Evolutionary conservation across 768 basidiomycete species (phyloP).

Genomic region (Dentipellis fragilis): DNA sequence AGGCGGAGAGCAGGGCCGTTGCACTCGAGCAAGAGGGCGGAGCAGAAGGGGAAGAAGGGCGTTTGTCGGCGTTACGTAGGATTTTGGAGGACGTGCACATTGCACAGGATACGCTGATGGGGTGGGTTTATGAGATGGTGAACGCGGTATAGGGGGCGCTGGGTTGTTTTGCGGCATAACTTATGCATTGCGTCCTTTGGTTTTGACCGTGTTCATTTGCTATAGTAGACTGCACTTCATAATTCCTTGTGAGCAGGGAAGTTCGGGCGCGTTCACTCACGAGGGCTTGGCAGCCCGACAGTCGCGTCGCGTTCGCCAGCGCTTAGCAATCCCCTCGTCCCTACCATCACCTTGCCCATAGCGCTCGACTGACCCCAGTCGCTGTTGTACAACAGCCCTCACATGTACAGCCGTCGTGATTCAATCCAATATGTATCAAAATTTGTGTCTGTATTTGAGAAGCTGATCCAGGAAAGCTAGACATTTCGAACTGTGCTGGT

Average conservation of each 20-base stretch:
- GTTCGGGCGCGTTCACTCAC: no score
- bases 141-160: slow-evolving; percentile 23
- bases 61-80: slow-evolving; percentile 49
- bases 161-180: neutral
- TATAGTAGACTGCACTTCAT: neutral
- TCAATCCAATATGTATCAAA: neutral
- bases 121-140: slow-evolving; percentile 54
- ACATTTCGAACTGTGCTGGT: neutral
- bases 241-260: no score
- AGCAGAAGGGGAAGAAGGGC: slow-evolving; percentile 62
- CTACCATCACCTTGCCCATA: no score
- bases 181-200: neutral
- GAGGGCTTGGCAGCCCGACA: no score
- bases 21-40: slow-evolving; percentile 54
- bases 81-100: slow-evolving; percentile 58
- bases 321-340: no score
- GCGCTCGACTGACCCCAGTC: no score
- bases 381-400: neutral
- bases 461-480: slow-evolving; percentile 2
- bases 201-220: neutral
- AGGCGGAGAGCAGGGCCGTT: slow-evolving; percentile 15
- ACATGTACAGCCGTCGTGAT: neutral
- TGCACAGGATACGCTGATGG: slow-evolving; percentile 48
- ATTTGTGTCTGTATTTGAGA: neutral
- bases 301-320: no score